Conservation (phyloP, 345 rosid species). For the Zanthoxylum bungeanum region DNA sequence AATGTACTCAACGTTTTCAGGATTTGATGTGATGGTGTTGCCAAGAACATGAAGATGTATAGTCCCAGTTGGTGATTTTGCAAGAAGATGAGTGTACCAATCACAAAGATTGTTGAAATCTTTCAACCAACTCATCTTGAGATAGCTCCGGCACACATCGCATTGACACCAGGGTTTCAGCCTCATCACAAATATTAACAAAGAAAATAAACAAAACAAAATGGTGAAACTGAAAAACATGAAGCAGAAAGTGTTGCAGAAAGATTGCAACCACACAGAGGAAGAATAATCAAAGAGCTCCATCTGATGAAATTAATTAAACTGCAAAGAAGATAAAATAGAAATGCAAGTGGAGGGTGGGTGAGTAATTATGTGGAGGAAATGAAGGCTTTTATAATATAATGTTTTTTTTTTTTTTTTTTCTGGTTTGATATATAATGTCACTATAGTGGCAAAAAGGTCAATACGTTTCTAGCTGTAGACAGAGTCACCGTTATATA, state of each 20-base stretch:
- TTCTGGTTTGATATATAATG: neutral
- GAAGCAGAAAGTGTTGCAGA: conserved; percentile 19
- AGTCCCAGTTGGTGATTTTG: conserved; percentile 35
- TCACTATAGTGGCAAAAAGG: neutral
- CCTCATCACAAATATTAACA: conserved; percentile 30
- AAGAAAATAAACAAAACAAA: conserved; percentile 27
- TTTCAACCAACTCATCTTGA: conserved; percentile 30
- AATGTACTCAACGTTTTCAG: conserved; percentile 54
- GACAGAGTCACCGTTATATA: neutral
- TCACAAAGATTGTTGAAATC: conserved; percentile 44
- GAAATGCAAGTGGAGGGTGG: neutral
- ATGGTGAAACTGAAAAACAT: conserved; percentile 31
- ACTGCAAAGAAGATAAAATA: too few relatives aligned
- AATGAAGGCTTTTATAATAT: neutral
- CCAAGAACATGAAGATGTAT: conserved; percentile 45
- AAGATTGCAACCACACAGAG: conserved; percentile 16
- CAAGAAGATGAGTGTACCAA: conserved; percentile 44
- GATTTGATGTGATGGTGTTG: conserved; percentile 53
- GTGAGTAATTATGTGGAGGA: neutral
- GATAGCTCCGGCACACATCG: conserved; percentile 33
- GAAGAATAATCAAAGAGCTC: conserved; percentile 11
- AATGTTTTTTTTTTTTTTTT: neutral
- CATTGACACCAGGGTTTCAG: conserved; percentile 37
- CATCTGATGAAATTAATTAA: too few relatives aligned
- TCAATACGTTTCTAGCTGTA: neutral